Evolutionary conservation across 75 land plant genomes (phyloP).

Genomic region (Adiantum capillusveneris): DNA sequence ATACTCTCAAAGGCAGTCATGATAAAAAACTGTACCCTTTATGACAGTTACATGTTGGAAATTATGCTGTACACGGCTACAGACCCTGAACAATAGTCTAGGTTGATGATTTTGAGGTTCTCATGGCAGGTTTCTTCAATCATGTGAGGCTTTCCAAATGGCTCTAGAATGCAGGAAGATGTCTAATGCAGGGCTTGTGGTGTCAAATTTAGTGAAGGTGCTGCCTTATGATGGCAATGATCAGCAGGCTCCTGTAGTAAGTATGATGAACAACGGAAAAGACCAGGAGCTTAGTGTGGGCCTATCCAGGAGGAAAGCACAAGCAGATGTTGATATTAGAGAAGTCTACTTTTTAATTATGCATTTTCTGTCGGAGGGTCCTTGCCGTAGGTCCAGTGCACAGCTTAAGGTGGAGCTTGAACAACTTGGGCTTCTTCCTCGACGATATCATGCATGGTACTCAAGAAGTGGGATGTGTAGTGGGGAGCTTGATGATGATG

Average conservation of each 20-base stretch:
- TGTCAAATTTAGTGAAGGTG: background rate
- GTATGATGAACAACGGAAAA: background rate
- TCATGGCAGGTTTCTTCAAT: too few species aligned
- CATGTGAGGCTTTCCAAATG: background rate
- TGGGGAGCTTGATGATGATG: slow-evolving; percentile 75
- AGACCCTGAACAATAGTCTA: too few species aligned
- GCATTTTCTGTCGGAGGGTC: slow-evolving; percentile 91
- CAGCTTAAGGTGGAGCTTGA: slow-evolving; percentile 75
- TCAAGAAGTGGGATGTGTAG: slow-evolving; percentile 56
- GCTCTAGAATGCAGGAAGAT: background rate
- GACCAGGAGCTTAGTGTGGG: background rate
- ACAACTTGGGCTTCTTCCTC: slow-evolving; percentile 78
- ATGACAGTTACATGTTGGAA: too few species aligned
- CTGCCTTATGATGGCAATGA: background rate
- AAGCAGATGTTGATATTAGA: slow-evolving; percentile 65
- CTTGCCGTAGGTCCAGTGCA: slow-evolving; percentile 63
- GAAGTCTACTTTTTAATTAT: slow-evolving; percentile 89
- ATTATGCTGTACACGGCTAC: too few species aligned
- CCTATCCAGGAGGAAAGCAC: background rate
- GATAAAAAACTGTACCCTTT: too few species aligned
- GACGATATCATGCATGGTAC: slow-evolving; percentile 93
- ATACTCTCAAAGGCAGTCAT: too few species aligned
- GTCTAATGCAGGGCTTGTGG: background rate
- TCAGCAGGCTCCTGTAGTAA: background rate
- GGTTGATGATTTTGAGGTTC: too few species aligned